A percentile compares a stretch with the other conserved stretches of the same genome.
Evolutionary conservation across 1,284 basidiomycete species (phyloP).

Genomic region (Peniophora sp.): DNA sequence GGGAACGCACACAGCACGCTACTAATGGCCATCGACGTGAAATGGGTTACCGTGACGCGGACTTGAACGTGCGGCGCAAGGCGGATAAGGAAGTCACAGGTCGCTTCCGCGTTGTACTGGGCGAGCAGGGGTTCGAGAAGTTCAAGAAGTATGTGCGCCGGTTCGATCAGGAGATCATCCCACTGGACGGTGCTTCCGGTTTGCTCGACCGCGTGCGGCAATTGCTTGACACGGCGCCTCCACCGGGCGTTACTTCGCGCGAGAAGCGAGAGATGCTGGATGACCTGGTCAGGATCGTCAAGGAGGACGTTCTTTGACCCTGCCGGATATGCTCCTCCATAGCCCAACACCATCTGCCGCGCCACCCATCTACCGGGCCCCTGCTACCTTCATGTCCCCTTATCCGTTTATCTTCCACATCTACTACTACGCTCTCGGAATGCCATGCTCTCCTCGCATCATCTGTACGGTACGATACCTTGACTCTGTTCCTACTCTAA

Average conservation of each 20-base stretch:
- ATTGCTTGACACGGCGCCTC: conserved; percentile 41
- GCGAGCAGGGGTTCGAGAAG: conserved; percentile 49
- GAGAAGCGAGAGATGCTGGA: conserved; percentile 47
- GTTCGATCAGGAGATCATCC: conserved; percentile 66
- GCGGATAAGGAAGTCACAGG: conserved; percentile 43
- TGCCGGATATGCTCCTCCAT: no score
- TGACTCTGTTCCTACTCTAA: no score
- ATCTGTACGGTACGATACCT: no score
- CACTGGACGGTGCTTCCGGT: conserved; percentile 63
- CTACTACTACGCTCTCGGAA: no score
- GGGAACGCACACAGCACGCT: conserved; percentile 2
- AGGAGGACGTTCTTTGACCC: conserved; percentile 31
- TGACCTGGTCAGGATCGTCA: conserved; percentile 54
- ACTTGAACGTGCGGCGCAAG: conserved; percentile 2
- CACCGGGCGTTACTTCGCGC: conserved; percentile 32
- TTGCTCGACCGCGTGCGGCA: conserved; percentile 55
- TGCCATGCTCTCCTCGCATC: no score
- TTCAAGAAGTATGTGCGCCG: conserved; percentile 57
- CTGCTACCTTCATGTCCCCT: no score
- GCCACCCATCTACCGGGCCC: no score
- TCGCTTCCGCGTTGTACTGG: conserved; percentile 52
- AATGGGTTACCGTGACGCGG: conserved; percentile 2
- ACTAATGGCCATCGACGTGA: conserved; percentile 4
- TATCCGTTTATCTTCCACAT: no score
- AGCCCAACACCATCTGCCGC: no score